These are phyloP conservation scores for Picochlorum sp. DNA, from an alignment of 139 green algal species.

Conservation along the genomic window DNA sequence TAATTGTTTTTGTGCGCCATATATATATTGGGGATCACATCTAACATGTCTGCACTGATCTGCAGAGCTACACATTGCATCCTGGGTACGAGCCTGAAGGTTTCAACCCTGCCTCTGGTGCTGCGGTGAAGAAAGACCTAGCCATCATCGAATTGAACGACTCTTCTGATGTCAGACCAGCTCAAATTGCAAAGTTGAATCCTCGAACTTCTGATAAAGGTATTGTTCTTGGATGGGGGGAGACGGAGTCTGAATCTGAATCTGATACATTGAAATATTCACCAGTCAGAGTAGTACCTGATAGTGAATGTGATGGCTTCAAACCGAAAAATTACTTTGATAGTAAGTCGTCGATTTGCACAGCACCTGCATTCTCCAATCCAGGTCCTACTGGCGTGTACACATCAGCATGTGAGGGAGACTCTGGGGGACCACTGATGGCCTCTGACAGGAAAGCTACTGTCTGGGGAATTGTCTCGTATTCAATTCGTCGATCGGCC, in stretches of 20 bases:
- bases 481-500: background rate
- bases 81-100: background rate
- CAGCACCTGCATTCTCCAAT: background rate
- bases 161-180: background rate
- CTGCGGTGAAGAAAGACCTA: background rate
- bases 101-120: background rate
- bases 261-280: background rate
- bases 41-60: background rate
- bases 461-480: background rate
- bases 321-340: constrained; percentile 4
- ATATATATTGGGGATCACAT: too few species aligned
- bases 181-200: background rate
- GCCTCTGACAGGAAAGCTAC: too few species aligned
- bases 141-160: background rate
- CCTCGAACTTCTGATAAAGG: background rate
- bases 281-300: background rate
- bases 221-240: constrained; percentile 3
- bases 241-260: background rate
- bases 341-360: constrained; percentile 4
- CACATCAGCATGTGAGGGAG: constrained; percentile 5
- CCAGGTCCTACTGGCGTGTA: background rate
- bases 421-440: constrained; percentile 3
- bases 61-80: background rate
- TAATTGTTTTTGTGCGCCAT: background rate
- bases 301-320: background rate